Percentiles rank a stretch among this genome's conserved stretches.
These are phyloP conservation scores for Coccinonectria pachysandricola DNA, from an alignment of 2,329 filamentous ascomycete species.

Conservation along the genomic window DNA sequence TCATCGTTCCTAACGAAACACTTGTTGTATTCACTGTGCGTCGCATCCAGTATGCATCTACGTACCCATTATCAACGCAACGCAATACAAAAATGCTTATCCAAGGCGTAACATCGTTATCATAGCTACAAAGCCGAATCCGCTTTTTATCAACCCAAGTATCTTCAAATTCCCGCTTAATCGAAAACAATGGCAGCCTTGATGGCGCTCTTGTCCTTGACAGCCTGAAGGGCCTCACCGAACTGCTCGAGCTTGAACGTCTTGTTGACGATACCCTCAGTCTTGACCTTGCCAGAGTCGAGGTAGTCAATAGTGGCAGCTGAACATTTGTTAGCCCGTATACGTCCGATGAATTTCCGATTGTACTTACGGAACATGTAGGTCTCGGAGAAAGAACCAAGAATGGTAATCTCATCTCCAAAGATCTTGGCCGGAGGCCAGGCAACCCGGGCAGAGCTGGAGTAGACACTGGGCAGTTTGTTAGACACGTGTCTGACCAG, in stretches of 20 bases:
- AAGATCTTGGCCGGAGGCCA: constrained; percentile 67
- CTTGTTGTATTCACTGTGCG: too few relatives aligned
- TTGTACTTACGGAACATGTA: constrained; percentile 52
- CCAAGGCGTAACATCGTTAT: too few relatives aligned
- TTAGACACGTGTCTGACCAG: too few relatives aligned
- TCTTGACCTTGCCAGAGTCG: constrained; percentile 49
- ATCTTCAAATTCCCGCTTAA: too few relatives aligned
- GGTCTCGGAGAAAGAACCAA: constrained; percentile 64
- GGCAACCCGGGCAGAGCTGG: constrained; percentile 48
- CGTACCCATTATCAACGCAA: too few relatives aligned
- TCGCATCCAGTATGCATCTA: too few relatives aligned
- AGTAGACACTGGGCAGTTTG: constrained; percentile 53
- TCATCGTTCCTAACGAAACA: too few relatives aligned
- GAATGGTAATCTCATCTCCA: constrained; percentile 58
- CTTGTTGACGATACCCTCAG: constrained; percentile 63
- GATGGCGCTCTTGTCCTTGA: constrained; percentile 62
- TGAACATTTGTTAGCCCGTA: constrained; percentile 7
- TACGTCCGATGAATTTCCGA: not conserved
- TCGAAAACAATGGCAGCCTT: constrained; percentile 67
- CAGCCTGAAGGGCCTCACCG: constrained; percentile 58
- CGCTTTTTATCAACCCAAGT: too few relatives aligned
- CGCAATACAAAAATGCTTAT: too few relatives aligned
- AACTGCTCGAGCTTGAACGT: constrained; percentile 64
- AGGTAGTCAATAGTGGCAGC: constrained; percentile 41
- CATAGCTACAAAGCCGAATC: too few relatives aligned